These are phyloP conservation scores for Metschnikowia cubensis DNA, from an alignment of 805 yeast genomes.

Conservation along the genomic window DNA sequence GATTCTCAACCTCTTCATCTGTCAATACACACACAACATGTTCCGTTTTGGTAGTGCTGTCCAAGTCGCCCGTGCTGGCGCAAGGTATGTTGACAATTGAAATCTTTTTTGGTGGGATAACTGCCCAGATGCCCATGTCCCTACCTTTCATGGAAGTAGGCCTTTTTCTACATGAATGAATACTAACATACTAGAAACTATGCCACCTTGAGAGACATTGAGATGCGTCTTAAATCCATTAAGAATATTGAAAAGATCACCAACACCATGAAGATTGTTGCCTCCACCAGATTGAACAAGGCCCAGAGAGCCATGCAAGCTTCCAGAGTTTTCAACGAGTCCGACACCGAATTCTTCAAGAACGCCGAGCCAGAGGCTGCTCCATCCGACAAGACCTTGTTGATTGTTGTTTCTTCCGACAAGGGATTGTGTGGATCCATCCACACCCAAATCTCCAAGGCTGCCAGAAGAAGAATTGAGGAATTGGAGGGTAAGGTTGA, in stretches of 20 bases:
- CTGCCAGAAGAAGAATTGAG: conserved; percentile 64
- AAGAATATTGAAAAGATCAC: conserved; percentile 99
- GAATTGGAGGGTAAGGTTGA: conserved; percentile 65
- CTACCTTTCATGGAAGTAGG: too few relatives aligned
- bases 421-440: conserved; percentile 99
- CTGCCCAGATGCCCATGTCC: not conserved
- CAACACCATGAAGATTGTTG: conserved; percentile 99
- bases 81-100: conserved; percentile 42
- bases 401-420: conserved; percentile 81
- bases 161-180: not conserved
- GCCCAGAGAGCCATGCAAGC: conserved; percentile 93
- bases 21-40: conserved; percentile 31
- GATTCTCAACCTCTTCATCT: conserved; percentile 4
- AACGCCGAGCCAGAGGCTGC: conserved; percentile 73
- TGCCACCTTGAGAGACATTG: conserved; percentile 98
- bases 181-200: conserved; percentile 62
- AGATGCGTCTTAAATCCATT: conserved; percentile 94
- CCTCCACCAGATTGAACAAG: conserved; percentile 91
- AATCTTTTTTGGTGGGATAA: not conserved
- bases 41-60: conserved; percentile 52
- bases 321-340: conserved; percentile 77
- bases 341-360: conserved; percentile 73
- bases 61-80: conserved; percentile 49
- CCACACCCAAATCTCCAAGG: conserved; percentile 91
- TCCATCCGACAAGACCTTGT: conserved; percentile 60